A percentile compares a stretch with the other conserved stretches of the same genome.
Conservation (phyloP, 1,284 basidiomycete genomes). For the Cryptococcus depauperatus region DNA sequence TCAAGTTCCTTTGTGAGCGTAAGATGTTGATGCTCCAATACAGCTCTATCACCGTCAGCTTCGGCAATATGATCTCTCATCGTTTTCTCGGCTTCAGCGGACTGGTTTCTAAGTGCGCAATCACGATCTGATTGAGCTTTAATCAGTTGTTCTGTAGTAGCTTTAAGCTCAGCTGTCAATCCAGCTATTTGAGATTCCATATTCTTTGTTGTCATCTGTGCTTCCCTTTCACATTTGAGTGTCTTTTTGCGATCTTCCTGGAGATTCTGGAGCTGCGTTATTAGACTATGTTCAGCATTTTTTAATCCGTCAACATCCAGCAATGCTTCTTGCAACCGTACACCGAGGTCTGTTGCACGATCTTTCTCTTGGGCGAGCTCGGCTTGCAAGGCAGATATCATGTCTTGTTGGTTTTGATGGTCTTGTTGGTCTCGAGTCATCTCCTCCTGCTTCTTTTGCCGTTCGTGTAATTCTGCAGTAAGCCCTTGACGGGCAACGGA, state of each 20-base stretch:
- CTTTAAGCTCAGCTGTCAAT: constrained; percentile 38
- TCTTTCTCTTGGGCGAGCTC: constrained; percentile 52
- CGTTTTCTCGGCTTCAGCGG: constrained; percentile 70
- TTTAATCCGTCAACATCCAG: constrained; percentile 53
- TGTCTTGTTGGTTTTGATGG: constrained; percentile 27
- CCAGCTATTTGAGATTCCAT: constrained; percentile 60
- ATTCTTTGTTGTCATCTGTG: constrained; percentile 61
- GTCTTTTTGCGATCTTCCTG: constrained; percentile 64
- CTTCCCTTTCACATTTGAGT: constrained; percentile 63
- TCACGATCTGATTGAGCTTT: constrained; percentile 67
- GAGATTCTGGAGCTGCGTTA: constrained; percentile 55
- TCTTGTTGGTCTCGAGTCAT: constrained; percentile 25
- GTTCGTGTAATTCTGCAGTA: constrained; percentile 30
- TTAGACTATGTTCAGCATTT: constrained; percentile 50
- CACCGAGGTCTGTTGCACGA: constrained; percentile 51
- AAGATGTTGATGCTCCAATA: constrained; percentile 75
- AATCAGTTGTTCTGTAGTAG: constrained; percentile 53
- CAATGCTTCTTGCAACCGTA: constrained; percentile 54
- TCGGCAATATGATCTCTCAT: constrained; percentile 82
- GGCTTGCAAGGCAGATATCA: constrained; percentile 30
- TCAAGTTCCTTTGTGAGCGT: constrained; percentile 55
- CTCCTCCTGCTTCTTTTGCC: constrained; percentile 29
- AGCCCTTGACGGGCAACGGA: constrained; percentile 32
- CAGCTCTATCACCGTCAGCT: constrained; percentile 80
- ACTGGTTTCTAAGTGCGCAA: constrained; percentile 60